Evolutionary conservation across 495 filamentous ascomycete genomes (phyloP), one percentile per base, ranked within the genome.

Genomic region (Penicillium canescens): DNA sequence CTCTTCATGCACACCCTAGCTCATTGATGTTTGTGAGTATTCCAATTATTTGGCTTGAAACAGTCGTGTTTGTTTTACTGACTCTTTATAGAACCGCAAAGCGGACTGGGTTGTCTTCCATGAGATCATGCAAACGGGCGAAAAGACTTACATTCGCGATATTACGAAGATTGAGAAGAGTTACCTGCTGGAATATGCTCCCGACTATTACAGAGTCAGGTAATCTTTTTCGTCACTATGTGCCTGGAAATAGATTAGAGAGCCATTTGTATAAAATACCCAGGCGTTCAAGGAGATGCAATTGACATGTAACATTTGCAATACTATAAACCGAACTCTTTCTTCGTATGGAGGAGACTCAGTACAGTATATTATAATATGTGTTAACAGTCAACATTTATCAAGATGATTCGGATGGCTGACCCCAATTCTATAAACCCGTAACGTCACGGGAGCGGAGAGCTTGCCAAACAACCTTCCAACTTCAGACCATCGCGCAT

Each of bases 21-120:
- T 94, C 89, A 14, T 70, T 98, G 61, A 91, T 98, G 87, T 98
- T 98, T 79, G 83, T 86, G 67, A 73, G 83, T 82, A 33, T 18
- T 40, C 8, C n/a, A 33, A 42, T 11, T 5, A 28, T 33, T 24
- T 35, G 38, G 9, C 41, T 11, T 0, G 11, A 34, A 14, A 6
- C 18, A 21, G 31, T 39, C 10, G 24, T 24, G 54, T 1, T 21
- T 37, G 13, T 23, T 54, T 34, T 57, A 41, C 62, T 73, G 46
- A 67, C 55, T 63, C 34, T 13, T 3, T 28, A 6, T 54, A 86
- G 83, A 96, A 97, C 72, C 85, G 94, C 40, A 97, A 96, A 76
- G 91, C 90, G 14, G 93, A 98, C 59, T 98, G 94, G 94, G 92
- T 98, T 9, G 84, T 98, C 38, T 98, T 98, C 64, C 89, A 95